phyloP scores from a whole-genome alignment of 345 rosid species.

The Gossypium herbaceum region DNA sequence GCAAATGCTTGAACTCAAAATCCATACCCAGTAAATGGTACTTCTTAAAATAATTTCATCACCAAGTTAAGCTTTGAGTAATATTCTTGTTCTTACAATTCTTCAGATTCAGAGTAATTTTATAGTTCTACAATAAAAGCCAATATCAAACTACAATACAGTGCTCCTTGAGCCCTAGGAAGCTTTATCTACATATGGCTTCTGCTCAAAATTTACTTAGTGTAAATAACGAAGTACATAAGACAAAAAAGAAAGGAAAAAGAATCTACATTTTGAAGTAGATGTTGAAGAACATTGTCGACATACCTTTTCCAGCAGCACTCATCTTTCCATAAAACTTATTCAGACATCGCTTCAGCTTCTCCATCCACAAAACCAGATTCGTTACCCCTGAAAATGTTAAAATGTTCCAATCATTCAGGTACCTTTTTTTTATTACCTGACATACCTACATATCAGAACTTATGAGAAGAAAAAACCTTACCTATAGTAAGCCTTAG shows the following conservation, averaged over 20 bases:
- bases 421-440: not conserved
- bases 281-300: not conserved
- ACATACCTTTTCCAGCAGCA: not conserved
- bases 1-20: too few relatives aligned
- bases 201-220: not conserved
- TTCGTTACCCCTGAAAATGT: slow-evolving; percentile 41
- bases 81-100: too few relatives aligned
- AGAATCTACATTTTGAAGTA: not conserved
- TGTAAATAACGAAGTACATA: not conserved
- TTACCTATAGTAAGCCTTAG: slow-evolving; percentile 58
- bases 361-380: slow-evolving; percentile 45
- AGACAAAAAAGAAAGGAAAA: not conserved
- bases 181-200: not conserved
- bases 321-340: slow-evolving; percentile 13
- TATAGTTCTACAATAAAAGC: too few relatives aligned
- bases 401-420: not conserved
- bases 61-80: too few relatives aligned
- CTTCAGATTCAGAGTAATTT: too few relatives aligned
- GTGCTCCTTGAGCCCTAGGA: not conserved
- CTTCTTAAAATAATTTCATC: too few relatives aligned
- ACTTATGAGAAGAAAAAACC: not conserved
- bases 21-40: too few relatives aligned
- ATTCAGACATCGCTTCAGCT: slow-evolving; percentile 37
- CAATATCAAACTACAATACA: not conserved
- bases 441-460: not conserved